Conservation (phyloP, 768 basidiomycete genomes). For the Boletus speciosus region DNA sequence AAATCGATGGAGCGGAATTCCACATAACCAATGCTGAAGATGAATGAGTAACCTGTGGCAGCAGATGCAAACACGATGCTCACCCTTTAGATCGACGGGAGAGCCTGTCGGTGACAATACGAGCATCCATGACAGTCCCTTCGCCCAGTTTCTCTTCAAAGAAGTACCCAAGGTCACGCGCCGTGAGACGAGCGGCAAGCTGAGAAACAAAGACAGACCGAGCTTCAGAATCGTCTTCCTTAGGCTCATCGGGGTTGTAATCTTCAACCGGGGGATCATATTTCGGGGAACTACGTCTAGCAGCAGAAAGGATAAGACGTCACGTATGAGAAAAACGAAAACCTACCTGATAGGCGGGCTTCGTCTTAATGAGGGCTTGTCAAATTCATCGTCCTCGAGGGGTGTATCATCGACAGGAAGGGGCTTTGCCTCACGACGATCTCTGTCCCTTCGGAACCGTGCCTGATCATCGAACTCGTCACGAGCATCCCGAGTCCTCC, state of each 20-base stretch:
- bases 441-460: slow-evolving; percentile 42
- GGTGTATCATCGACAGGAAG: slow-evolving; percentile 41
- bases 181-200: slow-evolving; percentile 93
- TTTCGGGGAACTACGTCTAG: slow-evolving; percentile 66
- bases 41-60: slow-evolving; percentile 1
- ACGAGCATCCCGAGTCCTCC: slow-evolving; percentile 41
- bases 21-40: slow-evolving; percentile 88
- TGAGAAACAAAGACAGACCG: slow-evolving; percentile 99
- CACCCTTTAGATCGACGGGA: slow-evolving; percentile 98
- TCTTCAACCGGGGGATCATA: slow-evolving; percentile 67
- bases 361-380: slow-evolving; percentile 33
- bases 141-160: slow-evolving; percentile 97
- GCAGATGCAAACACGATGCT: slow-evolving; percentile 19
- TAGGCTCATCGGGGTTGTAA: slow-evolving; percentile 83
- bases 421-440: slow-evolving; percentile 38
- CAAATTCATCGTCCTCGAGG: slow-evolving; percentile 32
- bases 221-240: slow-evolving; percentile 95
- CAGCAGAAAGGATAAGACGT: slow-evolving; percentile 6
- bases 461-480: slow-evolving; percentile 63
- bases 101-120: slow-evolving; percentile 93
- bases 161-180: slow-evolving; percentile 96
- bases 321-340: slow-evolving; percentile 5
- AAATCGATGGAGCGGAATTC: slow-evolving; percentile 90
- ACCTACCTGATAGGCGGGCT: slow-evolving; percentile 46
- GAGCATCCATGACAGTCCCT: slow-evolving; percentile 89